Percentiles rank a stretch among this genome's conserved stretches.
These are phyloP conservation scores for Stagonosporopsis tanaceti DNA, from an alignment of 2,329 filamentous ascomycete species.

Conservation along the genomic window DNA sequence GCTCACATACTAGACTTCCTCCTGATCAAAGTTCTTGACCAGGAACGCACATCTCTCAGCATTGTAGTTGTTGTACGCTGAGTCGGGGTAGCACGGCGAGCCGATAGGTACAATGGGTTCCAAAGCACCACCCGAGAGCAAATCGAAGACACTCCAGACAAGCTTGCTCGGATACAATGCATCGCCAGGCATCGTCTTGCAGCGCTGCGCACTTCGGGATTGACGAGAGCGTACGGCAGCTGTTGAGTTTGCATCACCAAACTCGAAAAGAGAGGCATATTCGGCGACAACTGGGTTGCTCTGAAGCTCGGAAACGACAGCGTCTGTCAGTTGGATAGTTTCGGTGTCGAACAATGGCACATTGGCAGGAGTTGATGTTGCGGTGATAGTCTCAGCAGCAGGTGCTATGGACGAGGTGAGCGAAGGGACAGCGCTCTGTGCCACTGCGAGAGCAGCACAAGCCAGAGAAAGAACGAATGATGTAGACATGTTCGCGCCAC, in stretches of 20 bases:
- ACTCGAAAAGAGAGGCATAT: constrained; percentile 49
- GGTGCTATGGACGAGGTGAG: constrained; percentile 30
- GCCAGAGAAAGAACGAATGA: constrained; percentile 24
- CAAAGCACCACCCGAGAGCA: constrained; percentile 35
- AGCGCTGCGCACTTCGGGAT: constrained; percentile 22
- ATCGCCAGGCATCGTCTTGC: constrained; percentile 43
- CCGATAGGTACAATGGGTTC: constrained; percentile 38
- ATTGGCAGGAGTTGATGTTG: constrained; percentile 29
- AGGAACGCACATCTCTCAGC: constrained; percentile 34
- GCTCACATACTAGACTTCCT: constrained; percentile 32
- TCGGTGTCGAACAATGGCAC: constrained; percentile 33
- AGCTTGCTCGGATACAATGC: constrained; percentile 31
- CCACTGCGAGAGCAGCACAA: constrained; percentile 24
- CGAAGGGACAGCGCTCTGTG: constrained; percentile 29
- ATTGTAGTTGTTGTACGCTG: constrained; percentile 41
- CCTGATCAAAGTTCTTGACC: constrained; percentile 24
- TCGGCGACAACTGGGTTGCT: constrained; percentile 26
- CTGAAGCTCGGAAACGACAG: constrained; percentile 30
- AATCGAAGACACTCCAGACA: constrained; percentile 32
- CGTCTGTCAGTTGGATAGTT: constrained; percentile 36
- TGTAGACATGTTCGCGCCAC: constrained; percentile 24
- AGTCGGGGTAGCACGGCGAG: constrained; percentile 40
- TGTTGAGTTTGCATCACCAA: constrained; percentile 29
- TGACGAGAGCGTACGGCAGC: constrained; percentile 15
- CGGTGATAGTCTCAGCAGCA: constrained; percentile 35